Evolutionary conservation across 1,284 basidiomycete genomes (phyloP), one percentile per base, ranked within the genome.

Genomic region (Earliella scabrosa): DNA sequence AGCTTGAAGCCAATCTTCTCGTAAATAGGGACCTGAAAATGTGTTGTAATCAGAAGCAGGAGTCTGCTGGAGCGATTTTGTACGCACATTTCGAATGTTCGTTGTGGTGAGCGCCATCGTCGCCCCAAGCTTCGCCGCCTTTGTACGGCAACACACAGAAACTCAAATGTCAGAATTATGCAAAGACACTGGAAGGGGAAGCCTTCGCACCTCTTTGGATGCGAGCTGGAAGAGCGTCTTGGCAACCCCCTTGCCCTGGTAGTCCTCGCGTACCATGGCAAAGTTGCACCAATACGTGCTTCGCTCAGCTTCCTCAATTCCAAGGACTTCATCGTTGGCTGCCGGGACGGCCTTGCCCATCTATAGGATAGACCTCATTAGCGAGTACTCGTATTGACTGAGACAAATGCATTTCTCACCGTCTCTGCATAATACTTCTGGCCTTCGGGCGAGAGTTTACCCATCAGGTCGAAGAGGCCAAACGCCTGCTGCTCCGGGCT

Each of bases 201-300:
- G 31, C 2, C 40, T 9, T 11, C 32, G 13, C 24, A 58, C 61
- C 56, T 63, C 50, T 16, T 55, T 18, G 45, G 35, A 56, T 7
- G 44, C 58, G 2, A 59, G 47, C 9, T 54, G 20, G 32, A 59
- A 57, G 52, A 64, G 46, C 7, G 52, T 55, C 18, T 45, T 54
- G 10, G 54, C 44, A 6, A 64, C 31, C 9, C 63, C 63, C 18
- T 56, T 54, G 14, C 55, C 47, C 29, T 61, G 63, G 36, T 58
- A 58, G 34, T 61, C 58, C 5, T 29, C 45, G 7, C 49, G 27
- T 13, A 61, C 63, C 36, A 64, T 58, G 24, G 57, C 58, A 26
- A 58, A 54, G 23, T 39, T 45, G 51, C 63, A 64, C 63, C 63
- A 64, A 45, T 60, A 61, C 7, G 34, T 52, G 29, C 44, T 52